Base-by-base conservation (phyloP, 2,329 filamentous ascomycete genomes). In the Acrodontium crateriforme region DNA sequence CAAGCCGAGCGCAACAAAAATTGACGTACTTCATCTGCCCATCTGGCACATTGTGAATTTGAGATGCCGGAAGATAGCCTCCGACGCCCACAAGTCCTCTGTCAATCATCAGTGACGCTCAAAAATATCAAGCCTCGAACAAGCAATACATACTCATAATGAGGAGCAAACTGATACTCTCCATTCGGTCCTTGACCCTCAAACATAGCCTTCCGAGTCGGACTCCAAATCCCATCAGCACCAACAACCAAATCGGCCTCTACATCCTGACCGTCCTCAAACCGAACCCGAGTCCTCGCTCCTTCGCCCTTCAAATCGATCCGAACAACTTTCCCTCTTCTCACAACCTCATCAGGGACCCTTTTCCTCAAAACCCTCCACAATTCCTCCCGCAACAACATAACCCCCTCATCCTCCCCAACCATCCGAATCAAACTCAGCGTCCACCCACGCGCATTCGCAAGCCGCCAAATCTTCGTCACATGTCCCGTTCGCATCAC, bases 51-150 rank as follows among this genome's bases (percentile, higher is more conserved):
- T 36, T 35, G 9, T 46, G 33, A 10, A 55, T 46, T 18, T 61
- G 30, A 0, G 47, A 35, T 6, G 40, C 34, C n/a, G 52, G 45
- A 16, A 62, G 35, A 32, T 64, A 62, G 9, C 60, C 59, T 12
- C 62, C 60, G n/a, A 65, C 50, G 7, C 62, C 59, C 3, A 56
- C 51, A 9, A 61, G 42, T 11, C 56, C 56, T n/a, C n/a, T n/a
- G n/a, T n/a, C 2, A 18, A 10, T 16, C 15, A 24, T 9, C 3
- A 2, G 16, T 21, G 2, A 7, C 17, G 32, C 33, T 29, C 18
- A 35, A n/a, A n/a, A n/a, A n/a, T n/a, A n/a, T n/a, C n/a, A n/a
- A n/a, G n/a, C n/a, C n/a, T n/a, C n/a, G n/a, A n/a, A n/a, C n/a
- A n/a, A n/a, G n/a, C n/a, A n/a, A n/a, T n/a, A n/a, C n/a, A n/a